Evolutionary conservation across 371 early-diverging fungal species (phyloP).

Genomic region (Gilbertella persicaria): DNA sequence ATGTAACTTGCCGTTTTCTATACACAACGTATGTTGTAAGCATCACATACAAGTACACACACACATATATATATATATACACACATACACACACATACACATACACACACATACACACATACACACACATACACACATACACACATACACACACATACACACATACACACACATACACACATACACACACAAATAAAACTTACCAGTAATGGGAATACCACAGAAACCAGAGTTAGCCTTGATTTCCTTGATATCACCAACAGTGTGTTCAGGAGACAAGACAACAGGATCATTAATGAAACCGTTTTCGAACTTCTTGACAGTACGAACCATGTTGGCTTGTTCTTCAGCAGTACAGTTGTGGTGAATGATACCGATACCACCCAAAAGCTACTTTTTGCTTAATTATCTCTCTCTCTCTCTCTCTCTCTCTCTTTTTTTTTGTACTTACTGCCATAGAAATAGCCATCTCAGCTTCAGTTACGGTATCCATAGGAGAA

Average conservation of each 20-base stretch:
- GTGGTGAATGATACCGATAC: slow-evolving; percentile 96
- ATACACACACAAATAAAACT: slow-evolving; percentile 13
- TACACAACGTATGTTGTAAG: slow-evolving; percentile 4
- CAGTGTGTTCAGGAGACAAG: slow-evolving; percentile 81
- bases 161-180: neutral
- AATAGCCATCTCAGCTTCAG: slow-evolving; percentile 96
- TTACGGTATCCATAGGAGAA: slow-evolving; percentile 98
- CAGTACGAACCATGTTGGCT: slow-evolving; percentile 95
- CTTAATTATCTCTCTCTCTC: neutral
- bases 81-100: slow-evolving; percentile 1
- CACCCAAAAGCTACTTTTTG: slow-evolving; percentile 74
- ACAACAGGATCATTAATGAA: slow-evolving; percentile 95
- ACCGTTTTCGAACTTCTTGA: slow-evolving; percentile 98
- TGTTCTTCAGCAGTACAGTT: slow-evolving; percentile 96
- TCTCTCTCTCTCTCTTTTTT: neutral
- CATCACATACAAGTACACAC: slow-evolving; percentile 6
- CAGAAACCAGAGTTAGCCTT: slow-evolving; percentile 91
- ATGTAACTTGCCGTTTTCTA: slow-evolving; percentile 82
- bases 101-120: neutral
- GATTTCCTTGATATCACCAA: slow-evolving; percentile 85
- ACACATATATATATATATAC: neutral
- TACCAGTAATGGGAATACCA: slow-evolving; percentile 95
- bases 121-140: neutral
- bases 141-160: neutral
- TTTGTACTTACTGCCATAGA: slow-evolving; percentile 84